These are phyloP conservation scores for Wickerhamiella bombiphila DNA, from an alignment of 805 yeast species.

Conservation along the genomic window DNA sequence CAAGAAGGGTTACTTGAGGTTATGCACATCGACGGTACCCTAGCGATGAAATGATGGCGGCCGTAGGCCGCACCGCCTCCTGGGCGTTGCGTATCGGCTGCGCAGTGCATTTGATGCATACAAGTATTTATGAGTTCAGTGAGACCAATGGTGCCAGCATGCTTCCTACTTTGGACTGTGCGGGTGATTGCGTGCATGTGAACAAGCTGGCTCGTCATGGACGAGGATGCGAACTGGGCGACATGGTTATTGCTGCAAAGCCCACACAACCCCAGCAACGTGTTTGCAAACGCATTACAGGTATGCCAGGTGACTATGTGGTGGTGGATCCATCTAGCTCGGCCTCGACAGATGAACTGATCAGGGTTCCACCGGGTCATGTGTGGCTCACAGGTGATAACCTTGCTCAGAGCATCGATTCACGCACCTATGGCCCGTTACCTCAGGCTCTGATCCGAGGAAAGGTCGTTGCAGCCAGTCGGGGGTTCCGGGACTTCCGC, in stretches of 20 bases:
- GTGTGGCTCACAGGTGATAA: constrained; percentile 97
- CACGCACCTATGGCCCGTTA: constrained; percentile 75
- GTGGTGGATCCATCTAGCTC: constrained; percentile 49
- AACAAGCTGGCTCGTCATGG: constrained; percentile 51
- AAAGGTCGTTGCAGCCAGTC: constrained; percentile 41
- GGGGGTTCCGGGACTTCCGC: constrained; percentile 3
- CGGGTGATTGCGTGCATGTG: constrained; percentile 67
- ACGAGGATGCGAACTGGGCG: constrained; percentile 59
- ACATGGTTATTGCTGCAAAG: constrained; percentile 71
- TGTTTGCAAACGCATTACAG: constrained; percentile 86
- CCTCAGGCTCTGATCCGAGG: constrained; percentile 85
- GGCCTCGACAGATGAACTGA: constrained; percentile 36
- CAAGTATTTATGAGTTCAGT: constrained; percentile 55
- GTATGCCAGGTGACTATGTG: constrained; percentile 88
- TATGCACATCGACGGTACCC: neutral
- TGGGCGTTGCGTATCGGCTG: constrained; percentile 26
- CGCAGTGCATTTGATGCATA: constrained; percentile 45
- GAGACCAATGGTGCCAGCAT: constrained; percentile 87
- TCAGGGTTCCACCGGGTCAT: constrained; percentile 83
- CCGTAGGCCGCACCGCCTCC: constrained; percentile 15
- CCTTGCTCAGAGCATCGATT: constrained; percentile 70
- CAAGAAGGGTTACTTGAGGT: neutral
- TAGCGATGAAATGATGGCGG: constrained; percentile 2
- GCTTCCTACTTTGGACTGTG: constrained; percentile 74
- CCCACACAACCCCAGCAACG: constrained; percentile 78